phyloP scores from a whole-genome alignment of 352 stramenopile species.

The Pilasporangium apinafurcum region DNA sequence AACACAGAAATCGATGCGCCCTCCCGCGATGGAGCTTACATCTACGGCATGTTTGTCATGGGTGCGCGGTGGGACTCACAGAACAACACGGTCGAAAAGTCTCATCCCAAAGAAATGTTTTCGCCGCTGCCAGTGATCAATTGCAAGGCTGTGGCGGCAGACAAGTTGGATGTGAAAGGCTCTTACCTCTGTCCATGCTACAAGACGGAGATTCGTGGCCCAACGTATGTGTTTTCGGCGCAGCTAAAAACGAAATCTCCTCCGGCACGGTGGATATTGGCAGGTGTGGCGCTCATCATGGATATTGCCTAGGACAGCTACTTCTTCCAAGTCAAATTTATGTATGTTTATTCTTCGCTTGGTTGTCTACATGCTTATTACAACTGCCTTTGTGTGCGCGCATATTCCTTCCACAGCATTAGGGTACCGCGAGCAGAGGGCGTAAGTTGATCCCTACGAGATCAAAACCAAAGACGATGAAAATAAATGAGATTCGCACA shows the following conservation, averaged over 20 bases:
- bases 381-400: background rate
- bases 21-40: conserved; percentile 93
- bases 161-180: conserved; percentile 94
- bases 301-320: conserved; percentile 87
- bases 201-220: conserved; percentile 94
- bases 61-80: conserved; percentile 93
- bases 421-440: conserved; percentile 41
- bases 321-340: no score
- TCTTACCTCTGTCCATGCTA: conserved; percentile 96
- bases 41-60: conserved; percentile 93
- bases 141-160: conserved; percentile 92
- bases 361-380: no score
- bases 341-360: no score
- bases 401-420: conserved; percentile 33
- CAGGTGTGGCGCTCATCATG: conserved; percentile 95
- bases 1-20: conserved; percentile 84
- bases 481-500: background rate
- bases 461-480: background rate
- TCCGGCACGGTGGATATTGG: conserved; percentile 92
- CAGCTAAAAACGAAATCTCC: conserved; percentile 97
- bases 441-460: conserved; percentile 22
- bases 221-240: conserved; percentile 96
- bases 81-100: conserved; percentile 92
- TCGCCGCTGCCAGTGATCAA: conserved; percentile 97
- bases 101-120: conserved; percentile 98